Base-by-base conservation (phyloP, 306 rosid species). In the Acacia crassicarpa region DNA sequence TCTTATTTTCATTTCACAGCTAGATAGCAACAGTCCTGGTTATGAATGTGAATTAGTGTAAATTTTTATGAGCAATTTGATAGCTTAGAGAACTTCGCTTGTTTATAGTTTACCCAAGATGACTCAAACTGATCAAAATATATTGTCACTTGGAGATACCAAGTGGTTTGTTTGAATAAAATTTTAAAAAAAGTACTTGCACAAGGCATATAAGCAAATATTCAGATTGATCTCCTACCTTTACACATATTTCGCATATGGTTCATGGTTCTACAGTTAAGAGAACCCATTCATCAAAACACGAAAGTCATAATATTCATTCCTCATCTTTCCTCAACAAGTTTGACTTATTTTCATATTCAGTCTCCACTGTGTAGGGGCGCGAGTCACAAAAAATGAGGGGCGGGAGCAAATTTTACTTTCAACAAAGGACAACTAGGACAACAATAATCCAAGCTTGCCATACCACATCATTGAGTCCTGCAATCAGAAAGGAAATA, bases 401-500 rank as follows among this genome's bases (percentile, higher is more conserved):
- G 75, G 51, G 48, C 16, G 12, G 61, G 75, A 30, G 67, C 5
- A 44, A 44, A 78, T 61, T 23, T 81, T 49, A 9, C 75, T 15
- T n/a, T 73, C 41, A 33, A 53, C 65, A 30, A 56, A 13, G 51
- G 67, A 77, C 58, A 78, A 68, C 77, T 27, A 46, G 27, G 65
- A 49, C 56, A 71, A 81, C 44, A 78, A 51, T 77, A 51, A 51
- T 68, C 76, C 77, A 81, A 73, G 78, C 85, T 81, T 53, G 73
- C 44, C 46, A 38, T 65, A 76, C 48, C n/a, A 9, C 43, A 35
- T 69, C 23, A 74, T 33, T 68, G 76, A 33, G 56, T 45, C 86
- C 90, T 87, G 90, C 80, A 81, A 87, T 45, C 35, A 83, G 67
- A 61, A 78, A 66, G 17, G 27, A 75, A 75, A 78, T 41, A 15